Conservation (phyloP, 805 yeast species). For the Hyphopichia homilentoma region DNA sequence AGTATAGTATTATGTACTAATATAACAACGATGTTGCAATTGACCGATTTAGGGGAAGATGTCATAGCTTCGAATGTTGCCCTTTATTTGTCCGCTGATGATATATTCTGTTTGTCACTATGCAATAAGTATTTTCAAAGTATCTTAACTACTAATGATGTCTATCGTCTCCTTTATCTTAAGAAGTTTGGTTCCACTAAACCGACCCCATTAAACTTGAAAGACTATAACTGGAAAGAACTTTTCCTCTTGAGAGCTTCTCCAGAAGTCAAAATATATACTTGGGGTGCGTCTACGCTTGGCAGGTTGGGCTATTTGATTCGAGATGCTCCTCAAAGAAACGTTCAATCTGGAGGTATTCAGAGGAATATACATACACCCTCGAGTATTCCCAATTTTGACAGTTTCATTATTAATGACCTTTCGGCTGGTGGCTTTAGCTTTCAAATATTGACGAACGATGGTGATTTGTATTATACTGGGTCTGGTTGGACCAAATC, state of each 20-base stretch:
- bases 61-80: slow-evolving; percentile 34
- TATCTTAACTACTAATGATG: slow-evolving; percentile 24
- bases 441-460: slow-evolving; percentile 52
- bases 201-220: slow-evolving; percentile 37
- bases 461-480: slow-evolving; percentile 54
- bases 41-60: slow-evolving; percentile 36
- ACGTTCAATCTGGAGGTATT: slow-evolving; percentile 14
- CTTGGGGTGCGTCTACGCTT: slow-evolving; percentile 47
- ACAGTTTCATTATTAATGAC: slow-evolving; percentile 36
- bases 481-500: slow-evolving; percentile 34
- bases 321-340: slow-evolving; percentile 19
- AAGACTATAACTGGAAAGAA: slow-evolving; percentile 47
- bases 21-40: slow-evolving; percentile 12
- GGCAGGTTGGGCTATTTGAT: slow-evolving; percentile 47
- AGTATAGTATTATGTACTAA: too few relatives aligned
- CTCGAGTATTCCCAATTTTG: slow-evolving; percentile 31
- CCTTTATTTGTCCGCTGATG: slow-evolving; percentile 29
- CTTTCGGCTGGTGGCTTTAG: slow-evolving; percentile 64
- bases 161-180: slow-evolving; percentile 35
- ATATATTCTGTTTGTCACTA: slow-evolving; percentile 36
- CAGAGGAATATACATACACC: slow-evolving; percentile 35
- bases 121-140: slow-evolving; percentile 35
- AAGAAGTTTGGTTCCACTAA: slow-evolving; percentile 42
- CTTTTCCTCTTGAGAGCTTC: slow-evolving; percentile 38
- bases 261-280: slow-evolving; percentile 33